phyloP scores from a whole-genome alignment of 148 eudicot genomes.

The Vaccinium macrocarpon region DNA sequence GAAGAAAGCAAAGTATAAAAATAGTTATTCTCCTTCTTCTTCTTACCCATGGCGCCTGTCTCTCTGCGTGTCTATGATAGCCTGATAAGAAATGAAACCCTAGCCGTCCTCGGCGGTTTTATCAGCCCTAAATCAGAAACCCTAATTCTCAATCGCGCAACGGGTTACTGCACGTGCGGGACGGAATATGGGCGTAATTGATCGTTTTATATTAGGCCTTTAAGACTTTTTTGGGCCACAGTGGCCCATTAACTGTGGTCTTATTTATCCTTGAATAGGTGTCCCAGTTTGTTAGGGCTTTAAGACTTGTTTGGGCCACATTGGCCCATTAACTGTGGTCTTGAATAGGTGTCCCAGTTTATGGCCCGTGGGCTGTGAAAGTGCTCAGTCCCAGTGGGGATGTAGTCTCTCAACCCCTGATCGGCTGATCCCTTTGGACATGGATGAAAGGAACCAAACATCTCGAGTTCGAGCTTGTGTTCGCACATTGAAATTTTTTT shows the following conservation, averaged over 20 bases:
- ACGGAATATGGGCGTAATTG: background rate
- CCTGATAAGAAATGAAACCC: background rate
- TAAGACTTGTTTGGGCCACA: background rate
- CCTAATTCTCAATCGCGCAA: slow-evolving; percentile 12
- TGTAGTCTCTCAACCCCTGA: too few species aligned
- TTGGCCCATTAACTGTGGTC: background rate
- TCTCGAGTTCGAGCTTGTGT: too few species aligned
- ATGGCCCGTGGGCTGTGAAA: background rate
- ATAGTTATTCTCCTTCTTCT: background rate
- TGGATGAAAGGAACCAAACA: too few species aligned
- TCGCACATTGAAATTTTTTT: too few species aligned
- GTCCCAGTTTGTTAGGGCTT: slow-evolving; percentile 1
- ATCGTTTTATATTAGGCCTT: background rate
- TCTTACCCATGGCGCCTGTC: slow-evolving; percentile 19
- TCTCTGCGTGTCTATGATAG: background rate
- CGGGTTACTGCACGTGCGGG: background rate
- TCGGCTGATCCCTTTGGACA: background rate
- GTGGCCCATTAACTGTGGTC: background rate
- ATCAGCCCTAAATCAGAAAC: background rate
- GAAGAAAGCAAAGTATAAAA: background rate
- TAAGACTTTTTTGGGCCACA: background rate
- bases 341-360: background rate
- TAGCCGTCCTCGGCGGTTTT: slow-evolving; percentile 4
- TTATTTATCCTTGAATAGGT: background rate
- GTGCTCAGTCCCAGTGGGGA: too few species aligned